Conservation (phyloP, 768 basidiomycete species). For the Punctularia strigosozonata region DNA sequence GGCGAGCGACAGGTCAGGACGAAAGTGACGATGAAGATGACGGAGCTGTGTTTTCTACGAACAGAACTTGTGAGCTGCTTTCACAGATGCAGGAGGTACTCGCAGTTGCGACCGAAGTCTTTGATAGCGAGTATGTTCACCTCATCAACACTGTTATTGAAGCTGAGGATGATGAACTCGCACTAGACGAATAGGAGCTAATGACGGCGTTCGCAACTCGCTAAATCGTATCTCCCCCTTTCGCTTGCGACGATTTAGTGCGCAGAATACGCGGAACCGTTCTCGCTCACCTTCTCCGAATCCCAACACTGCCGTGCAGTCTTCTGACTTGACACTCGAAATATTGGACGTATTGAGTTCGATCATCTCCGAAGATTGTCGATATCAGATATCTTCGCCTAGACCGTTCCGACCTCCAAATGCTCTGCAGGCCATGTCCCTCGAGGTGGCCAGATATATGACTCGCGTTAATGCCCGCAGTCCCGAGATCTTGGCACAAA, state of each 20-base stretch:
- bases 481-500: constrained; percentile 39
- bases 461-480: constrained; percentile 40
- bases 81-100: constrained; percentile 40
- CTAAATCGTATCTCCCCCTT: constrained; percentile 24
- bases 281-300: constrained; percentile 42
- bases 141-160: neutral
- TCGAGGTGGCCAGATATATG: constrained; percentile 66
- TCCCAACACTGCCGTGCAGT: constrained; percentile 16
- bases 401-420: constrained; percentile 62
- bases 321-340: constrained; percentile 42
- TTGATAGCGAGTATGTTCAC: constrained; percentile 5
- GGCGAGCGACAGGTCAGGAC: constrained; percentile 18
- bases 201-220: neutral
- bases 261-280: constrained; percentile 28
- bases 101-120: constrained; percentile 5
- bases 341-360: constrained; percentile 54
- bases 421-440: constrained; percentile 55
- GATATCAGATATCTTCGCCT: constrained; percentile 45
- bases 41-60: constrained; percentile 42
- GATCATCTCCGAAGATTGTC: constrained; percentile 60
- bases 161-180: constrained; percentile 1
- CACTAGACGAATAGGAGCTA: neutral
- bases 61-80: constrained; percentile 53
- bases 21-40: constrained; percentile 36
- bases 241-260: constrained; percentile 31